A percentile compares a stretch with the other conserved stretches of the same genome.
Conservation (phyloP, 2,329 filamentous ascomycete genomes). For the Stachybotrys echinatus region DNA sequence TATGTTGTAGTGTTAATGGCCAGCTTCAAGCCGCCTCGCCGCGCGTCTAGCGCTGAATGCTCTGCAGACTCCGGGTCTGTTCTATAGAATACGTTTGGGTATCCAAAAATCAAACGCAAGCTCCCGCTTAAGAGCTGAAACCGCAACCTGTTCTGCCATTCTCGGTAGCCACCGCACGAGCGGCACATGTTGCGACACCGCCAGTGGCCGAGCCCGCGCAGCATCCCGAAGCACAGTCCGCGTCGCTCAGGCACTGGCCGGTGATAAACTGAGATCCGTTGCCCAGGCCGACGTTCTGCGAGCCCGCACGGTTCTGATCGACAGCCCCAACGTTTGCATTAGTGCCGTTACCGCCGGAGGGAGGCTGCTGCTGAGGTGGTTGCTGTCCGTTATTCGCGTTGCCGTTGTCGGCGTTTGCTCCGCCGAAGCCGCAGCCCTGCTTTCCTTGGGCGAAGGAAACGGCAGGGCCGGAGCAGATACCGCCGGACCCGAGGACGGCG, state of each 20-base stretch:
- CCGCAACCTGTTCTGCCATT: conserved; percentile 18
- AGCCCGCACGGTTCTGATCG: conserved; percentile 4
- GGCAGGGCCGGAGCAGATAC: conserved; percentile 20
- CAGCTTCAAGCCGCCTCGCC: not conserved
- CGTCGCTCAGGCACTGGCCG: conserved; percentile 15
- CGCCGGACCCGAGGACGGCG: conserved; percentile 13
- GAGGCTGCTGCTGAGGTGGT: not conserved
- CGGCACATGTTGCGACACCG: conserved; percentile 6
- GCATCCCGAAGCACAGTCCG: conserved; percentile 18
- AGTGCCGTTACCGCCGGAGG: not conserved
- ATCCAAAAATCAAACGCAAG: no score
- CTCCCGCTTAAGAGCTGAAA: conserved; percentile 19
- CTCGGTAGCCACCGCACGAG: conserved; percentile 6
- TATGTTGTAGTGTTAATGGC: not conserved
- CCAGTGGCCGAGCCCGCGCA: conserved; percentile 11
- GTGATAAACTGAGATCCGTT: conserved; percentile 19
- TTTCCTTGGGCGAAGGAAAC: conserved; percentile 22
- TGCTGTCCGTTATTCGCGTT: not conserved
- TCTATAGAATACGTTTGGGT: no score
- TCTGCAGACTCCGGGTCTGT: not conserved
- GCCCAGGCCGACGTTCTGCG: conserved; percentile 14
- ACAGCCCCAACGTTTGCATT: not conserved
- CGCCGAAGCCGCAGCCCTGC: conserved; percentile 23
- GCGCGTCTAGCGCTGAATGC: no score
- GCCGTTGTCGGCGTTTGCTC: not conserved